Evolutionary conservation across 2,329 filamentous ascomycete species (phyloP), one percentile per base, ranked within the genome.

Genomic region (Penicillium sp.): DNA sequence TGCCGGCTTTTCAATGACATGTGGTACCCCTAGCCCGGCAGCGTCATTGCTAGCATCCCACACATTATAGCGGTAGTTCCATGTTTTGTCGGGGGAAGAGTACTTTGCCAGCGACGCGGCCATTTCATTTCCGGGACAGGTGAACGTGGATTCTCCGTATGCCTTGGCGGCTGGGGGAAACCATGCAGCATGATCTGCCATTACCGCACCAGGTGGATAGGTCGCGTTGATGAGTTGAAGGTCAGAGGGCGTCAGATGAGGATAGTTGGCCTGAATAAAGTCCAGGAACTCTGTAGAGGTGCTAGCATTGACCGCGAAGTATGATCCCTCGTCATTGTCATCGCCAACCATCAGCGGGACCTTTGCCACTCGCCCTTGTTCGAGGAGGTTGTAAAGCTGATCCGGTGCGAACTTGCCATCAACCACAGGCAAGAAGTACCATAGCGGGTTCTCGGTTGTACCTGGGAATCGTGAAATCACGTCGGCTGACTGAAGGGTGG

Each of bases 181-280:
- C 44, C 70, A 75, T 0, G 62, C 47, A 1, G 52, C 60, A 61
- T 69, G 60, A 56, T 62, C 6, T 44, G 68, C 65, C 13, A 72
- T 51, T 4, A 67, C 60, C 3, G 60, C 1, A 54, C 64, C 63
- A 58, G 73, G 43, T 51, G 84, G 83, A 66, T 87, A 89, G 10
- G 84, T 69, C 0, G 61, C 37, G 64, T 83, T 79, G 63, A 87
- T 79, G 14, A 67, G 66, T 9, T 66, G 63, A 7, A 87, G 72
- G 44, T 86, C 79, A 4, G 69, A 59, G 4, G 72, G 60, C 0
- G 78, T 83, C 16, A 88, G 69, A 41, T 75, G 76, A 0, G 84
- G 81, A 62, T 83, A 87, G 59, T 87, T 81, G 56, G 80, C 69
- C 44, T 78, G 75, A 1, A 88, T 69, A 67, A 85, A 87, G 10